Evolutionary conservation across 2,329 filamentous ascomycete genomes (phyloP).

Genomic region (Davidsoniella eucalypti): DNA sequence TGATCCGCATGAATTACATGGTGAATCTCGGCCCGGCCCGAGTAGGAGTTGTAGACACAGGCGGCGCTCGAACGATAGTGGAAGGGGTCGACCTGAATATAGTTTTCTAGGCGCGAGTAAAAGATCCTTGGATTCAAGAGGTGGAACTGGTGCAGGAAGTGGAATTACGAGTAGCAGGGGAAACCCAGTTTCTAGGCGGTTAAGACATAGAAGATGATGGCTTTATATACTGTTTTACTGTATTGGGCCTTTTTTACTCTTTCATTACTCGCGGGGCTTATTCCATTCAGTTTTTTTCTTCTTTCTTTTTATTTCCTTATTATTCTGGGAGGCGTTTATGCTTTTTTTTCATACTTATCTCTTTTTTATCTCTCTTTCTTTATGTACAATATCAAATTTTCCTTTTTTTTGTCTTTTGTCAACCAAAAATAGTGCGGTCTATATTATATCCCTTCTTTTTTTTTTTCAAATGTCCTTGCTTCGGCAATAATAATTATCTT

Average conservation of each 20-base stretch:
- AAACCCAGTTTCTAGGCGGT: neutral
- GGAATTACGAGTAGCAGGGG: too few relatives aligned
- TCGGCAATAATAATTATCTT: neutral
- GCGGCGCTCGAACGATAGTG: too few relatives aligned
- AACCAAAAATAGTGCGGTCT: too few relatives aligned
- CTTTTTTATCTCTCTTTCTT: constrained; percentile 4
- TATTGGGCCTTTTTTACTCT: neutral
- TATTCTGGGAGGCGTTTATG: neutral
- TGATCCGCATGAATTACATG: too few relatives aligned
- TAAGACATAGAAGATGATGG: neutral
- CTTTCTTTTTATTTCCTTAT: neutral
- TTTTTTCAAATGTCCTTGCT: neutral
- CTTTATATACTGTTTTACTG: neutral
- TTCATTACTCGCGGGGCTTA: neutral
- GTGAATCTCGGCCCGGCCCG: too few relatives aligned
- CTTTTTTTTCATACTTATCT: neutral
- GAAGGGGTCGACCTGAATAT: too few relatives aligned
- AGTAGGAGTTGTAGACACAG: too few relatives aligned
- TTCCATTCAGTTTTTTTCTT: neutral
- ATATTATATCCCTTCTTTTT: too few relatives aligned
- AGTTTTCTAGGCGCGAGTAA: too few relatives aligned
- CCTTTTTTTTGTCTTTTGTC: neutral
- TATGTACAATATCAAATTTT: constrained; percentile 2
- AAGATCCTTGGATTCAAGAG: too few relatives aligned
- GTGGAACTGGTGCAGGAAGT: too few relatives aligned